Base-by-base conservation (phyloP, 75 land plant species). In the Chamaecyparis obtusa region DNA sequence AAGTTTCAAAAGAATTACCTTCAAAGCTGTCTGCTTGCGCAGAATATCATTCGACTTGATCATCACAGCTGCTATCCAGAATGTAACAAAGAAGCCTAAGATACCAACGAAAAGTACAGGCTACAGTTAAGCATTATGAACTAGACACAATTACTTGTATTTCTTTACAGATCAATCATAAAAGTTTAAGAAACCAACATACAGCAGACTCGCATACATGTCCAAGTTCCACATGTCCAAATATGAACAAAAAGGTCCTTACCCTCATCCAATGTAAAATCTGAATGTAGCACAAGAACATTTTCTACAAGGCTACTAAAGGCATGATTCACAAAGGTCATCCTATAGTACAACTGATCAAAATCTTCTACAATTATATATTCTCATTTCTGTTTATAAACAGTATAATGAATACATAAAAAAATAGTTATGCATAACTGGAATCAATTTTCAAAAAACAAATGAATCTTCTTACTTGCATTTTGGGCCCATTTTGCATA, bases 1-100 rank as follows among this genome's bases (percentile, higher is more conserved):
- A 30, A 46, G 48, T 46, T 11, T 81, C 83, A 81, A 44, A 64
- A 49, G 87, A 27, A 17, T 2, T 87, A 97, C 99, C 99, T 96
- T 97, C 78, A 96, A 85, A 87, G 99, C 98, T 57, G 99, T 98
- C 84, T 98, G 99, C 86, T 95, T 98, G 33, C 94, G 90, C n/a
- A 98, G 84, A 64, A 98, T 85, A 83, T 95, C 97, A 93, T 98
- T 98, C 33, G 99, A 95, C 86, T 95, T 96, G 88, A 93, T 91
- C 99, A 98, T 93, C 77, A 95, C 91, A 49, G 94, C 94, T 87
- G 99, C 90, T 64, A 98, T 90, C 97, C 97, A 95, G 57, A 97
- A 87, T 32, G 97, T 93, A 21, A 94, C 95, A 93, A 95, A 89
- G 89, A 97, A 93, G 78, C 99, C 99, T 96, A 92, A 41, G 90